Conservation (phyloP, 1,284 basidiomycete genomes). For the Sphaerobolus stellatus region DNA sequence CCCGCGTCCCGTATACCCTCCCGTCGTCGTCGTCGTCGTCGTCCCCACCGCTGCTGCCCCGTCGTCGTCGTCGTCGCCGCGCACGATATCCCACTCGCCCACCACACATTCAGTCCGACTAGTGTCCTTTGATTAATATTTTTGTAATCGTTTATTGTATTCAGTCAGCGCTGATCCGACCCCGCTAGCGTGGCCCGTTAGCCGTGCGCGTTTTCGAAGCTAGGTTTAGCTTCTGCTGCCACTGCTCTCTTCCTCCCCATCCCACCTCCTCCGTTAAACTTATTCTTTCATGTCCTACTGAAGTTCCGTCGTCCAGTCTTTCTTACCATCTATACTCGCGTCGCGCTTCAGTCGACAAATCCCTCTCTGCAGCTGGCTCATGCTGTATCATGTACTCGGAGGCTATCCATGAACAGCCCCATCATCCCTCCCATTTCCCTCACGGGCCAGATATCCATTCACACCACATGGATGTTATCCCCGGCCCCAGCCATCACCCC, state of each 20-base stretch:
- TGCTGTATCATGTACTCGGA: conserved; percentile 63
- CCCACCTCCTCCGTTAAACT: conserved; percentile 18
- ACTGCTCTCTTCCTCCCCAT: conserved; percentile 4
- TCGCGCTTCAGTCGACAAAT: conserved; percentile 10
- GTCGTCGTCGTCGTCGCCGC: too few relatives aligned
- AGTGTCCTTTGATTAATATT: too few relatives aligned
- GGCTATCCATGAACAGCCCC: conserved; percentile 47
- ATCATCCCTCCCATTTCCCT: background rate
- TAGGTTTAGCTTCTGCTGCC: conserved; percentile 8
- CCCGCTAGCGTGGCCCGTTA: conserved; percentile 9
- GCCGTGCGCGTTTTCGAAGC: conserved; percentile 12
- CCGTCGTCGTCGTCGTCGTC: too few relatives aligned
- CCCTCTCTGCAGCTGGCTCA: conserved; percentile 38
- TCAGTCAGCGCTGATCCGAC: conserved; percentile 11
- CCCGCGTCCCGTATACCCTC: too few relatives aligned
- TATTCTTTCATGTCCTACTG: conserved; percentile 25
- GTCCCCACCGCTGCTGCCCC: too few relatives aligned
- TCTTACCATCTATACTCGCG: too few relatives aligned
- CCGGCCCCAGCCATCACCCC: conserved; percentile 25
- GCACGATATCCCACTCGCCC: too few relatives aligned
- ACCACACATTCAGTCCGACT: too few relatives aligned
- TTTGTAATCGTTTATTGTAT: too few relatives aligned
- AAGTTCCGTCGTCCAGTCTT: conserved; percentile 7
- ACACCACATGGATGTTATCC: conserved; percentile 32
- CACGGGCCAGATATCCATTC: conserved; percentile 38